phyloP scores from a whole-genome alignment of 116 monocot species.

The Cymodocea nodosa region DNA sequence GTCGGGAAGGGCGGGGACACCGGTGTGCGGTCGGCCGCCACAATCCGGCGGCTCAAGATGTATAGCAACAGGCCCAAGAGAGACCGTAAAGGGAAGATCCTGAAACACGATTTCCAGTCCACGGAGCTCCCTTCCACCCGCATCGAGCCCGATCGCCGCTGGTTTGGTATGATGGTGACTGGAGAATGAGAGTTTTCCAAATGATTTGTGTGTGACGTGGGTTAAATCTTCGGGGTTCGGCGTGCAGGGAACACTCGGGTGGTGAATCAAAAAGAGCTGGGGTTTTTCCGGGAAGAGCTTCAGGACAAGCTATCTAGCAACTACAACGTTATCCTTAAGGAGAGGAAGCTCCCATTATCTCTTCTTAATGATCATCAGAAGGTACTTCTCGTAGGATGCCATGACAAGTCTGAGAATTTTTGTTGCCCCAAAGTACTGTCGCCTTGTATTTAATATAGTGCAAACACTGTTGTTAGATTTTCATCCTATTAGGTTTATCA shows the following conservation, averaged over 20 bases:
- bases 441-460: too few relatives aligned
- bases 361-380: conserved; percentile 85
- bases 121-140: conserved; percentile 81
- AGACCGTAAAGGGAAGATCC: conserved; percentile 56
- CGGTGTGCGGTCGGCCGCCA: conserved; percentile 53
- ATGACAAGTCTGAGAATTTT: too few relatives aligned
- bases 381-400: conserved; percentile 16
- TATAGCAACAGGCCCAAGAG: conserved; percentile 64
- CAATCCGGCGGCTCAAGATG: conserved; percentile 90
- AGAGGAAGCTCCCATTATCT: conserved; percentile 76
- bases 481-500: too few relatives aligned
- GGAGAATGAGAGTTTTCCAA: not conserved
- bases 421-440: too few relatives aligned
- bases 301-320: conserved; percentile 33
- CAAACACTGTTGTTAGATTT: too few relatives aligned
- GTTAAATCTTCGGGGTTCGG: not conserved
- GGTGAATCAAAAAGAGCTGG: conserved; percentile 79
- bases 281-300: conserved; percentile 84
- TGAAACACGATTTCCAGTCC: conserved; percentile 77
- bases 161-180: conserved; percentile 53
- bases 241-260: conserved; percentile 77
- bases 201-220: not conserved
- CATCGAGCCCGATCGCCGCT: conserved; percentile 85
- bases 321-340: conserved; percentile 78
- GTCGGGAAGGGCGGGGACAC: conserved; percentile 12